phyloP scores from a whole-genome alignment of 208 protist genomes.

The Leishmania tropica region DNA sequence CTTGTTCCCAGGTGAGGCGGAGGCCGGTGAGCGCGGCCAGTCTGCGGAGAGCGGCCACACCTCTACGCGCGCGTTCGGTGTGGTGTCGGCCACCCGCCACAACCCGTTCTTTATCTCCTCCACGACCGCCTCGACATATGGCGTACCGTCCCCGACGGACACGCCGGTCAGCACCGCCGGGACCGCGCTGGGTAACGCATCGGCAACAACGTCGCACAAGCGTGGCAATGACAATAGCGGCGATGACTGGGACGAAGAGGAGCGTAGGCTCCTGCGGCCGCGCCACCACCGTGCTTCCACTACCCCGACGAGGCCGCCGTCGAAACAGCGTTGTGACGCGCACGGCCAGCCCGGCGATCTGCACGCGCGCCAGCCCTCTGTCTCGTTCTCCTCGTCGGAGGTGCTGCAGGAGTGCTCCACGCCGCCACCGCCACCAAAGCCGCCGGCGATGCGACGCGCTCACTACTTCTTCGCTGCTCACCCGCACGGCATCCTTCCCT shows the following conservation, averaged over 20 bases:
- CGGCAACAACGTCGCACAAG: neutral
- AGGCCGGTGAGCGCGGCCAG: neutral
- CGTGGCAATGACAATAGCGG: neutral
- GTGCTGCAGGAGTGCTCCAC: neutral
- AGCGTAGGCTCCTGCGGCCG: constrained; percentile 7
- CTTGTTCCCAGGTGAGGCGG: constrained; percentile 18
- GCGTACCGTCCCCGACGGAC: neutral
- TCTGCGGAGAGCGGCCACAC: neutral
- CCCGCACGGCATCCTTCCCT: constrained; percentile 63
- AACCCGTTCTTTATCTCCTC: constrained; percentile 10
- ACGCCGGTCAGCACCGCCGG: neutral
- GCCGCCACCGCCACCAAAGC: neutral
- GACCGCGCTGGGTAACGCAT: neutral
- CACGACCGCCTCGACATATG: neutral
- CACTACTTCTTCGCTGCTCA: constrained; percentile 61
- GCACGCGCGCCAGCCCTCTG: neutral
- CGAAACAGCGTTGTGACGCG: neutral
- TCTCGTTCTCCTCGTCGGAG: neutral
- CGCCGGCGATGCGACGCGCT: constrained; percentile 28
- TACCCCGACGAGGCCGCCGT: neutral
- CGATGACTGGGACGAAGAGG: constrained; percentile 39
- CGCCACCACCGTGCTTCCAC: neutral
- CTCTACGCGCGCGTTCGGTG: neutral
- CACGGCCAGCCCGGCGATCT: too few species aligned
- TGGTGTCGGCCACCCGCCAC: neutral